These are phyloP conservation scores for Trichoderma sp. DNA, from an alignment of 2,329 filamentous ascomycete species.

Conservation along the genomic window DNA sequence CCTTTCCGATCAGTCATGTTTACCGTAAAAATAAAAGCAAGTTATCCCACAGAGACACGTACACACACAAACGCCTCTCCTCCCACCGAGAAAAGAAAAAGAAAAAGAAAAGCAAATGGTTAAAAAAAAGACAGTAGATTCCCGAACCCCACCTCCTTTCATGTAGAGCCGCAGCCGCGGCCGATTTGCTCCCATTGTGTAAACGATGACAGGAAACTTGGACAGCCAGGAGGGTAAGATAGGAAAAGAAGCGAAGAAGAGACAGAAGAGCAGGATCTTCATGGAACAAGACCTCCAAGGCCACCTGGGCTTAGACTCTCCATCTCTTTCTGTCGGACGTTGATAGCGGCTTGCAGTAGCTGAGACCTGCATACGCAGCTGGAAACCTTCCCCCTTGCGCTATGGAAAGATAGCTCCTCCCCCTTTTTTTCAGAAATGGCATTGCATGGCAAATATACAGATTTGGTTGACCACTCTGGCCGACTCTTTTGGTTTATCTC, in stretches of 20 bases:
- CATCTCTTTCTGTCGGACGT: background rate
- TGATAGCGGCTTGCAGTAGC: background rate
- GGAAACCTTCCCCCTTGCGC: background rate
- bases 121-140: background rate
- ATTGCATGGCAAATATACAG: slow-evolving; percentile 8
- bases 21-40: slow-evolving; percentile 24
- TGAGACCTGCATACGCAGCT: background rate
- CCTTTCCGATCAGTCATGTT: slow-evolving; percentile 26
- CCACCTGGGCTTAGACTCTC: background rate
- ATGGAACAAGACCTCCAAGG: background rate
- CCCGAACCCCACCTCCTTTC: slow-evolving; percentile 19
- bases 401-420: background rate
- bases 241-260: background rate
- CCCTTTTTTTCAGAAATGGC: background rate
- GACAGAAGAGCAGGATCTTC: background rate
- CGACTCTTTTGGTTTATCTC: slow-evolving; percentile 4
- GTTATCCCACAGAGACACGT: slow-evolving; percentile 26
- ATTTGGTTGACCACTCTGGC: background rate
- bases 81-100: background rate
- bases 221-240: background rate
- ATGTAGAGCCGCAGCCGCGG: background rate
- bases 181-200: background rate
- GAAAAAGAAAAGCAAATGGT: slow-evolving; percentile 6
- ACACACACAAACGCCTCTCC: slow-evolving; percentile 19
- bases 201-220: slow-evolving; percentile 1